These are phyloP conservation scores for Calocybe cyanea DNA, from an alignment of 768 basidiomycete species.

Conservation along the genomic window DNA sequence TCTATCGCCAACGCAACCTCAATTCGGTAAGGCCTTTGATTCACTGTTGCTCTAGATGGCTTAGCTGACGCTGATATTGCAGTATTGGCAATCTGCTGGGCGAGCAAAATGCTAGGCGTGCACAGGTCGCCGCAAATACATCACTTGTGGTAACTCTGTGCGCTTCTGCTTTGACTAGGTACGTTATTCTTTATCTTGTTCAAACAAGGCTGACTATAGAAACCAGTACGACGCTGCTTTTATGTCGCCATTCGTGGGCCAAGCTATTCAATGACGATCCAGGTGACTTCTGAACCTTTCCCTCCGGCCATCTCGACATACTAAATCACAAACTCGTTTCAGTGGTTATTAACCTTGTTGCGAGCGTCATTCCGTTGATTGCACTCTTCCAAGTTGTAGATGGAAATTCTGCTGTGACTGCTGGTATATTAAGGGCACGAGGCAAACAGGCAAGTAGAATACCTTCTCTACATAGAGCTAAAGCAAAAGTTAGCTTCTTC, in stretches of 20 bases:
- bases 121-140: slow-evolving; percentile 34
- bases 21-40: slow-evolving; percentile 54
- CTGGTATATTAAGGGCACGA: slow-evolving; percentile 75
- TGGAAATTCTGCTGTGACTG: slow-evolving; percentile 58
- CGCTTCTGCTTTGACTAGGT: slow-evolving; percentile 63
- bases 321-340: neutral
- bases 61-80: too few species aligned
- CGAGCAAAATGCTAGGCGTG: slow-evolving; percentile 7
- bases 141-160: slow-evolving; percentile 60
- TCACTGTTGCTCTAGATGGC: neutral
- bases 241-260: slow-evolving; percentile 64
- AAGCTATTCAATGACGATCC: slow-evolving; percentile 69
- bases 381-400: slow-evolving; percentile 84
- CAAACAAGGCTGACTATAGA: neutral
- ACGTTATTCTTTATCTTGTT: neutral
- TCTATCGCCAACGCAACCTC: slow-evolving; percentile 78
- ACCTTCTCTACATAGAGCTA: too few species aligned
- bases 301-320: neutral
- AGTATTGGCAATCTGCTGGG: slow-evolving; percentile 15
- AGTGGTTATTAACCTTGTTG: slow-evolving; percentile 58
- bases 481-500: too few species aligned
- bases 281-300: slow-evolving; percentile 23
- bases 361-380: slow-evolving; percentile 68
- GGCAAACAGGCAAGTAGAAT: slow-evolving; percentile 74
- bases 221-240: slow-evolving; percentile 19